These are phyloP conservation scores for Pseudopyricularia javanii DNA, from an alignment of 2,329 filamentous ascomycete genomes.

Conservation along the genomic window DNA sequence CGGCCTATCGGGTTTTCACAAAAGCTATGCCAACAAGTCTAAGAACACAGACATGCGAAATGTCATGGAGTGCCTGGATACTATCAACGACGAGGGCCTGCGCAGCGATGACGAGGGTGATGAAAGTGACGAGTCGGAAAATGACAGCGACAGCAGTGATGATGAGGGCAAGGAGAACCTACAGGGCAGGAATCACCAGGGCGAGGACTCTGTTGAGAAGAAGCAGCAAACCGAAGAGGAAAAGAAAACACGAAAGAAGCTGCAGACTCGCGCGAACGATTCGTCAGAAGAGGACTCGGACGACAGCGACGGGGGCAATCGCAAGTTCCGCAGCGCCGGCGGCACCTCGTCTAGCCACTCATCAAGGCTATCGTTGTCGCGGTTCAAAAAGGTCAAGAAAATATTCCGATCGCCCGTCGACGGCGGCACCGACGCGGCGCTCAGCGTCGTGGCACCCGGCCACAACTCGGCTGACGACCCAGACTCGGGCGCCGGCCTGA, in stretches of 20 bases:
- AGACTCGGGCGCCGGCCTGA: slow-evolving; percentile 30
- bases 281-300: slow-evolving; percentile 5
- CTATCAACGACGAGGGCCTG: slow-evolving; percentile 43
- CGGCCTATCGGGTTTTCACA: slow-evolving; percentile 48
- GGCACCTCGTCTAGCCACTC: background rate
- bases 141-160: slow-evolving; percentile 14
- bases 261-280: slow-evolving; percentile 18
- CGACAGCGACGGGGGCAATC: slow-evolving; percentile 4
- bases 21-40: slow-evolving; percentile 33
- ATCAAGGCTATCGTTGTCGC: background rate
- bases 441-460: slow-evolving; percentile 5
- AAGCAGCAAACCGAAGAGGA: slow-evolving; percentile 17
- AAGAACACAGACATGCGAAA: slow-evolving; percentile 40
- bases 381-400: slow-evolving; percentile 10
- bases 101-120: slow-evolving; percentile 11
- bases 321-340: background rate
- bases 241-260: slow-evolving; percentile 15
- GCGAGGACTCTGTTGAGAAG: too few relatives aligned
- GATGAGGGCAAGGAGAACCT: slow-evolving; percentile 19
- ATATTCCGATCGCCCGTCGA: slow-evolving; percentile 13
- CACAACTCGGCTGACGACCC: slow-evolving; percentile 18
- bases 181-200: background rate
- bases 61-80: slow-evolving; percentile 53
- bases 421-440: slow-evolving; percentile 6
- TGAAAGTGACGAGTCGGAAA: slow-evolving; percentile 8